Conservation (phyloP, 176 grass and related monocot species). For the Juncus inflexus region DNA sequence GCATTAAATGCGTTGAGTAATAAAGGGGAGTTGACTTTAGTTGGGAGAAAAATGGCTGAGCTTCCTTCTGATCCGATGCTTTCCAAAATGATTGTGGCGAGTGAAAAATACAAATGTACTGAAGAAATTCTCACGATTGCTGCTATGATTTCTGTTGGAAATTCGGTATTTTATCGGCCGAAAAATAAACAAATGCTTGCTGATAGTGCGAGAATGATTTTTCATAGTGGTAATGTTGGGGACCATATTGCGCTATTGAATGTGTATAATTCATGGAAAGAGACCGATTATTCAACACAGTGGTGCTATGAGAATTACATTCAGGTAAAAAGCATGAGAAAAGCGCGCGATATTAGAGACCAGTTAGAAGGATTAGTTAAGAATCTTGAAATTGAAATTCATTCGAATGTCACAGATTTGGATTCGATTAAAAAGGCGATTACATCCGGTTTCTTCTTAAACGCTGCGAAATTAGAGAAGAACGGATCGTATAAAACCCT, state of each 20-base stretch:
- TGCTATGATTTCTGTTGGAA: conserved; percentile 44
- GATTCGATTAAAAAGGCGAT: conserved; percentile 35
- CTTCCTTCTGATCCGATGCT: conserved; percentile 56
- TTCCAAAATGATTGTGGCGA: conserved; percentile 47
- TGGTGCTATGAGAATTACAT: conserved; percentile 67
- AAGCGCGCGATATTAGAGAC: conserved; percentile 43
- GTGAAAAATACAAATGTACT: conserved; percentile 42
- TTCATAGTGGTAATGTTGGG: conserved; percentile 32
- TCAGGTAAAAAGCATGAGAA: conserved; percentile 37
- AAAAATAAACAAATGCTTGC: conserved; percentile 40
- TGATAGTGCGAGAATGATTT: conserved; percentile 38
- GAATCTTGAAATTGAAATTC: conserved; percentile 44
- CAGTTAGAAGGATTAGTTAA: conserved; percentile 49
- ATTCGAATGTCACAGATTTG: conserved; percentile 33
- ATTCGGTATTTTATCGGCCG: conserved; percentile 45
- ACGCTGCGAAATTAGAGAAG: conserved; percentile 29
- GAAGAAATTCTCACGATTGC: conserved; percentile 47
- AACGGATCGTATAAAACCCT: conserved; percentile 40
- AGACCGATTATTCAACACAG: conserved; percentile 35
- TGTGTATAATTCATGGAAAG: conserved; percentile 50
- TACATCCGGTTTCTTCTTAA: conserved; percentile 41
- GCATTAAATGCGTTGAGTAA: conserved; percentile 45
- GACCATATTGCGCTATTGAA: conserved; percentile 57
- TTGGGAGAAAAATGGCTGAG: conserved; percentile 49
- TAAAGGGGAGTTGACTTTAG: conserved; percentile 48